Evolutionary conservation across 1,284 basidiomycete species (phyloP), one percentile per base, ranked within the genome.

Genomic region (Paramarasmius palmivorus): DNA sequence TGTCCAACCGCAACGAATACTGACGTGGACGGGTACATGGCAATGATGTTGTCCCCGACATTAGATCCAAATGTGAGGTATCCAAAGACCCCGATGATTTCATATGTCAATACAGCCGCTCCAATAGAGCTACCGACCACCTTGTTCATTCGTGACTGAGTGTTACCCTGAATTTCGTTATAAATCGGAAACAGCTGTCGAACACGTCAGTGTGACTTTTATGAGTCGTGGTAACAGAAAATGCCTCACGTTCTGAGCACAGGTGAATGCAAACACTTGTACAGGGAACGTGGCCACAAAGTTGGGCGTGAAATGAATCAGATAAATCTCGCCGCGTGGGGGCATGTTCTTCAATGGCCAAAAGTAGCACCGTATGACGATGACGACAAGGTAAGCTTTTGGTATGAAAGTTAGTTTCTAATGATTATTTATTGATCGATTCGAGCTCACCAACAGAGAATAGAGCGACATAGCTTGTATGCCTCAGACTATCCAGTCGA

Each of bases 51-150:
- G 34, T 89, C 84, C 39, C 89, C 86, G 58, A 98, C 88, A 63
- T 86, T 88, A 44, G 87, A 86, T 1, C 97, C 97, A 69, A 99
- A 99, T 0, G 96, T 98, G 39, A 98, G 75, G 69, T 99, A 99
- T 0, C 97, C 97, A 61, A 96, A 86, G 34, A 93, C 70, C 6
- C 85, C 89, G 60, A 95, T 90, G 50, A 92, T 67, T 67, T 95
- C 92, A 68, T 97, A 97, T 14, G 86, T 86, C 32, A 88, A 51
- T 1, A 83, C 82, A 1, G 92, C 87, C 25, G 82, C 79, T 12
- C 94, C 93, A 61, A 99, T 95, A 2, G 93, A 92, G 0, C 86
- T 78, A 7, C 84, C 84, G 54, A 98, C 91, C 53, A 97, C 84
- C n/a, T 83, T 75, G 68, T 97, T 96, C 82, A 98, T 90, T 37